Evolutionary conservation across 768 basidiomycete genomes (phyloP).

Genomic region (Dioszegia crocea): DNA sequence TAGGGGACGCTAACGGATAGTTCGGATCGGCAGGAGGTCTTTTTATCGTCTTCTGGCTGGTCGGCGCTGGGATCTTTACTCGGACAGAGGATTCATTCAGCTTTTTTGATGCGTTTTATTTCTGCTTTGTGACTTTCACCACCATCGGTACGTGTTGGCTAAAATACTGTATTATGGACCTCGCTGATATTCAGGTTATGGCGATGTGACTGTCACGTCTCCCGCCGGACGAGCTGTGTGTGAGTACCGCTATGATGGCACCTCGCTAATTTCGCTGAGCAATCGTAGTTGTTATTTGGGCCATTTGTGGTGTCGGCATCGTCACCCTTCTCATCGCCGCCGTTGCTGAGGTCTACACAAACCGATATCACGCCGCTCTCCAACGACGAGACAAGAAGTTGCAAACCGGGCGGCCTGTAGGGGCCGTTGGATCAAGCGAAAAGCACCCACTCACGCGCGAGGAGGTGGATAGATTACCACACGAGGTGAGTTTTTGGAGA

Average conservation of each 20-base stretch:
- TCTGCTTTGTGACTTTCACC: conserved; percentile 32
- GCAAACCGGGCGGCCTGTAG: neutral
- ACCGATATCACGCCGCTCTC: conserved; percentile 13
- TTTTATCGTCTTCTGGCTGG: conserved; percentile 73
- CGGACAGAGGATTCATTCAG: conserved; percentile 28
- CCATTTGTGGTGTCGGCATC: conserved; percentile 22
- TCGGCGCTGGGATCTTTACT: conserved; percentile 29
- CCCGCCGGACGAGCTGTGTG: conserved; percentile 25
- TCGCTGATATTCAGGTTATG: conserved; percentile 14
- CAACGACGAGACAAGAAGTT: conserved; percentile 5
- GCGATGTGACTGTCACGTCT: conserved; percentile 17
- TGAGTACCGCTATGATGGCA: neutral
- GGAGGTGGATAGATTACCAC: conserved; percentile 7
- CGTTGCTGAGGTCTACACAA: conserved; percentile 19
- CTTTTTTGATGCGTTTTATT: conserved; percentile 25
- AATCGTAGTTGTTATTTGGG: conserved; percentile 11
- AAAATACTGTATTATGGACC: neutral
- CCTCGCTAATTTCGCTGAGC: neutral
- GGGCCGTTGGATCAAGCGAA: neutral
- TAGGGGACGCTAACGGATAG: no score
- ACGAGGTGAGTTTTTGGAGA: conserved; percentile 16
- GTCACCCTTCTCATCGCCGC: conserved; percentile 26
- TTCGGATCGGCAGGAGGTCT: conserved; percentile 57
- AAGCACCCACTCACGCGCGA: neutral
- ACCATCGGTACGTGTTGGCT: conserved; percentile 18